Conservation (phyloP, 2,329 filamentous ascomycete species). For the Hymenoscyphus scutula region DNA sequence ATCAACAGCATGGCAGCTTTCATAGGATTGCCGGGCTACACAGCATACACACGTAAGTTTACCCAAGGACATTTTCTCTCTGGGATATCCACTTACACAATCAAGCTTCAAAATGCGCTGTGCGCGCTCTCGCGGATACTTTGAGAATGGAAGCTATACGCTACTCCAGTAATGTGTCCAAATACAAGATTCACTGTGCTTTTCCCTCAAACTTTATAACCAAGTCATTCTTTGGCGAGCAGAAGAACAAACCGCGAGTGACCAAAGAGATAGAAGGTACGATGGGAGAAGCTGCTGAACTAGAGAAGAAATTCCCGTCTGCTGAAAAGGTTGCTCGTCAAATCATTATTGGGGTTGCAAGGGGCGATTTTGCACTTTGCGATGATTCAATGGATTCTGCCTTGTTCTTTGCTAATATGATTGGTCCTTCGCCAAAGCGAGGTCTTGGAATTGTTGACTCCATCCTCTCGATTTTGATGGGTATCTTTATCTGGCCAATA, state of each 20-base stretch:
- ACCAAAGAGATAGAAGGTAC: conserved; percentile 9
- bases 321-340: neutral
- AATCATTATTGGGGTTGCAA: neutral
- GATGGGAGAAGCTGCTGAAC: neutral
- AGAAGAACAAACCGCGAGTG: conserved; percentile 2
- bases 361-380: conserved; percentile 7
- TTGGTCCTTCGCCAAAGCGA: conserved; percentile 5
- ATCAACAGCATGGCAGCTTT: conserved; percentile 8
- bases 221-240: neutral
- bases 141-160: conserved; percentile 1
- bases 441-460: conserved; percentile 8
- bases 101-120: conserved; percentile 5
- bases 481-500: neutral
- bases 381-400: neutral
- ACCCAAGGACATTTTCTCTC: neutral
- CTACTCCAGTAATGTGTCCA: neutral
- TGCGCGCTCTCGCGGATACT: conserved; percentile 6
- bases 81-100: neutral
- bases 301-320: neutral
- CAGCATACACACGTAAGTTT: conserved; percentile 8
- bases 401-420: conserved; percentile 7
- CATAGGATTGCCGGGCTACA: conserved; percentile 2
- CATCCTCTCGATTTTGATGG: neutral
- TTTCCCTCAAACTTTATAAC: conserved; percentile 8
- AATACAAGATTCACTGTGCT: conserved; percentile 3